These are phyloP conservation scores for Alternaria burnsii DNA, from an alignment of 2,329 filamentous ascomycete species.

Conservation along the genomic window DNA sequence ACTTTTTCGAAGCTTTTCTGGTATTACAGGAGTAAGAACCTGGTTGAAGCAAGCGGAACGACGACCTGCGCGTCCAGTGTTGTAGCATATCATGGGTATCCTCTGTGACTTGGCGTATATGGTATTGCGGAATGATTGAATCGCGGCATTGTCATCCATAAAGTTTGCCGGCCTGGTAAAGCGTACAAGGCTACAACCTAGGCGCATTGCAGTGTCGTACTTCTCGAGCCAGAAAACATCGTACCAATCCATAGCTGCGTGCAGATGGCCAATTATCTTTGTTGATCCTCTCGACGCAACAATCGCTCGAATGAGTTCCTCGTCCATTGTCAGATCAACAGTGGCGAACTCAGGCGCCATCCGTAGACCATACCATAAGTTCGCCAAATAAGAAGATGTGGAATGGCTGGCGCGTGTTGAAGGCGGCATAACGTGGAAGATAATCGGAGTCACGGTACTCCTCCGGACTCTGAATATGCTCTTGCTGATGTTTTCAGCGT, in stretches of 20 bases:
- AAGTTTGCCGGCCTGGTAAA: constrained; percentile 66
- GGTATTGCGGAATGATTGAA: constrained; percentile 64
- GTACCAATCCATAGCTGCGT: constrained; percentile 63
- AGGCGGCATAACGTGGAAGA: constrained; percentile 49
- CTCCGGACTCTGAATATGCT: constrained; percentile 67
- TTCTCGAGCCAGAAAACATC: constrained; percentile 63
- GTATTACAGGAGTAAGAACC: constrained; percentile 68
- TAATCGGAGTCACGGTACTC: constrained; percentile 63
- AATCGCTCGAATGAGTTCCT: constrained; percentile 61
- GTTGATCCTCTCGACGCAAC: constrained; percentile 62
- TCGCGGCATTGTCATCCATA: constrained; percentile 69
- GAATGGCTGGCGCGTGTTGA: constrained; percentile 31
- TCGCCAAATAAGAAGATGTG: constrained; percentile 60
- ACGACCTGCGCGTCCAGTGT: constrained; percentile 68
- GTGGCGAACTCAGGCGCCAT: constrained; percentile 69
- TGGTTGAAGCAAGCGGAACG: constrained; percentile 73
- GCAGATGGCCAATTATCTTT: constrained; percentile 68
- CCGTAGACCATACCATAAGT: constrained; percentile 68
- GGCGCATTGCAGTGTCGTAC: constrained; percentile 65
- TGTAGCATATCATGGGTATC: constrained; percentile 69
- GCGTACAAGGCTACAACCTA: constrained; percentile 70
- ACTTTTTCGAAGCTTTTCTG: constrained; percentile 55
- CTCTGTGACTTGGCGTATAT: constrained; percentile 56
- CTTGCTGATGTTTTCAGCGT: constrained; percentile 61
- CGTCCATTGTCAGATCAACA: constrained; percentile 67